Evolutionary conservation across 1,139 yeast genomes (phyloP).

Genomic region (Scheffersomyces illinoinensis): DNA sequence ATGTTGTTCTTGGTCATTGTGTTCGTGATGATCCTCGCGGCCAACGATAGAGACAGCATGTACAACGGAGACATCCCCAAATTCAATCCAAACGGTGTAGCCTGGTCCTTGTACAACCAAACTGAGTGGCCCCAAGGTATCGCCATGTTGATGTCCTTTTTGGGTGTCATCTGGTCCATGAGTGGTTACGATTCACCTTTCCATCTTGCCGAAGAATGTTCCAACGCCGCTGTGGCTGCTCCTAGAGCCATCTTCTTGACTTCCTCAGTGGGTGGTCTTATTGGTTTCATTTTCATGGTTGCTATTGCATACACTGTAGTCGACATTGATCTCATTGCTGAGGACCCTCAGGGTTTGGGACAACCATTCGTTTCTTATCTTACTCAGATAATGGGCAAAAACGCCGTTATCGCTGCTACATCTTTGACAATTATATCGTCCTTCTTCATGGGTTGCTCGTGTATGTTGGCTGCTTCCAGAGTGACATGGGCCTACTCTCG

Average conservation of each 20-base stretch:
- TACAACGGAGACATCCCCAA: conserved; percentile 33
- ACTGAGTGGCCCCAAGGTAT: conserved; percentile 72
- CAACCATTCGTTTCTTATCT: conserved; percentile 67
- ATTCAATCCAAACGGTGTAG: conserved; percentile 50
- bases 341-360: conserved; percentile 54
- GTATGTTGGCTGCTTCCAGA: conserved; percentile 70
- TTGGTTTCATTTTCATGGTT: conserved; percentile 65
- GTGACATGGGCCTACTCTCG: conserved; percentile 70
- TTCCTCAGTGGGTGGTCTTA: conserved; percentile 57
- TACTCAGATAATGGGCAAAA: conserved; percentile 48
- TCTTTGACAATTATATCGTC: conserved; percentile 61
- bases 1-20: conserved; percentile 54
- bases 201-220: conserved; percentile 71
- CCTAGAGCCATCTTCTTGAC: conserved; percentile 70
- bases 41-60: conserved; percentile 39
- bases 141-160: conserved; percentile 58
- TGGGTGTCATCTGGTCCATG: conserved; percentile 76
- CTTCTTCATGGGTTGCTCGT: conserved; percentile 69
- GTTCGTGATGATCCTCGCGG: conserved; percentile 58
- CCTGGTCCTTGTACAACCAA: conserved; percentile 60
- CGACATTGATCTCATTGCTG: conserved; percentile 50
- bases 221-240: conserved; percentile 64
- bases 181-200: conserved; percentile 76
- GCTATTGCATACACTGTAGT: conserved; percentile 68
- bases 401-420: conserved; percentile 54